Percentiles rank a stretch among this genome's conserved stretches.
Evolutionary conservation across 1,139 yeast species (phyloP).

Genomic region (Saccharomyces pastorianus): DNA sequence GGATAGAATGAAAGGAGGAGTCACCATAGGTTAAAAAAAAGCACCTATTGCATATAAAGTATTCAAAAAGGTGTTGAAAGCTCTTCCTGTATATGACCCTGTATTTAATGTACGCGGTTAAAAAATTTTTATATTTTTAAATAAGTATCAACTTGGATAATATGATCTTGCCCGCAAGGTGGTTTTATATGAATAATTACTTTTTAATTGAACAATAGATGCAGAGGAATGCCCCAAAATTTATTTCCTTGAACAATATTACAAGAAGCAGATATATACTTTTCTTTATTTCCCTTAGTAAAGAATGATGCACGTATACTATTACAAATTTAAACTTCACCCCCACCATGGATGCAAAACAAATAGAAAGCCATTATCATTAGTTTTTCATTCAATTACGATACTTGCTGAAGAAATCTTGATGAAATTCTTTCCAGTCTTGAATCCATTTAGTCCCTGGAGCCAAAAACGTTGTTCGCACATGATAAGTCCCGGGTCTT

Average conservation of each 20-base stretch:
- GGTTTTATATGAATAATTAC: background rate
- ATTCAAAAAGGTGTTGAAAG: background rate
- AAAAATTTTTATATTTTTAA: background rate
- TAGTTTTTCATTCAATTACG: slow-evolving; percentile 15
- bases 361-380: background rate
- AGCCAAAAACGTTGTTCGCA: slow-evolving; percentile 92
- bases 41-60: background rate
- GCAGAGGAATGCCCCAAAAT: background rate
- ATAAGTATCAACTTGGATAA: background rate
- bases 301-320: slow-evolving; percentile 1
- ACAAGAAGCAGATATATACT: background rate
- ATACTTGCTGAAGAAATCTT: slow-evolving; percentile 55
- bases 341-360: background rate
- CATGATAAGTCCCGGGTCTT: slow-evolving; percentile 74
- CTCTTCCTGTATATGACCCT: background rate
- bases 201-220: background rate
- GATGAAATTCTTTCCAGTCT: slow-evolving; percentile 69
- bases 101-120: background rate
- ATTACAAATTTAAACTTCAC: background rate
- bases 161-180: background rate
- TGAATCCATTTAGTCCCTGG: slow-evolving; percentile 88
- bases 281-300: background rate
- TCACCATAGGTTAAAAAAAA: background rate
- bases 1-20: background rate
- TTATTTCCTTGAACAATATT: background rate